Base-by-base conservation (phyloP, 2,329 filamentous ascomycete genomes). In the Gnomoniopsis sp. region DNA sequence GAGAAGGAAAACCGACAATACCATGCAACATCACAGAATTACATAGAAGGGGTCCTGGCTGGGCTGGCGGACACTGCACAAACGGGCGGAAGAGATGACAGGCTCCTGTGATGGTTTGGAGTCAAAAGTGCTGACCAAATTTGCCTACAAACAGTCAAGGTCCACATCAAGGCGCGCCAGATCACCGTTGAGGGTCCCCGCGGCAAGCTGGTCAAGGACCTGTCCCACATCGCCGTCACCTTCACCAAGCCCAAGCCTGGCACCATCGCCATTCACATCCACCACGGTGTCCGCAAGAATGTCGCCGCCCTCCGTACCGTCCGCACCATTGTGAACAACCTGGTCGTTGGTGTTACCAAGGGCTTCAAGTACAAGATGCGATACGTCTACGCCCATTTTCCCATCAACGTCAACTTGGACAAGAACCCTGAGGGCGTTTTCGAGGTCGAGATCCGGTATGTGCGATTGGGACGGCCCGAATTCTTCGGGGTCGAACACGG, bases 301-400 rank as follows among this genome's bases (percentile, higher is more conserved):
- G 90, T 99, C 76, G 95, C 95, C 75, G 91, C 93, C 70, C 92
- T 99, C 80, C 92, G 95, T 74, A 99, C 95, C 74, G 95, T 99
- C 83, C 91, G 92, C 76, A 93, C 93, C 68, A 80, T 98, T 81
- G 96, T 99, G 86, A 91, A 96, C 87, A 99, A 99, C 89, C 79
- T 99, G 82, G 90, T 99, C 80, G 88, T 93, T 73, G 95, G 95
- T 79, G 95, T 99, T 69, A 99, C 95, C 78, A 96, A 93, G 86
- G 95, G 95, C 71, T 99, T 89, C 91, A 96, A 96, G 85, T 99
- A 99, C 90, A 99, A 99, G 91, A 98, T 99, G 93, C 91, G 96
- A 75, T 99, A 99, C 85, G 95, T 99, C 81, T 99, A 99, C 80
- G 95, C 95, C 78, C 95, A 99, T 89, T 99, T 99, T 78, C 95